Base-by-base conservation (phyloP, 2,329 filamentous ascomycete species). In the Beauveria australis region DNA sequence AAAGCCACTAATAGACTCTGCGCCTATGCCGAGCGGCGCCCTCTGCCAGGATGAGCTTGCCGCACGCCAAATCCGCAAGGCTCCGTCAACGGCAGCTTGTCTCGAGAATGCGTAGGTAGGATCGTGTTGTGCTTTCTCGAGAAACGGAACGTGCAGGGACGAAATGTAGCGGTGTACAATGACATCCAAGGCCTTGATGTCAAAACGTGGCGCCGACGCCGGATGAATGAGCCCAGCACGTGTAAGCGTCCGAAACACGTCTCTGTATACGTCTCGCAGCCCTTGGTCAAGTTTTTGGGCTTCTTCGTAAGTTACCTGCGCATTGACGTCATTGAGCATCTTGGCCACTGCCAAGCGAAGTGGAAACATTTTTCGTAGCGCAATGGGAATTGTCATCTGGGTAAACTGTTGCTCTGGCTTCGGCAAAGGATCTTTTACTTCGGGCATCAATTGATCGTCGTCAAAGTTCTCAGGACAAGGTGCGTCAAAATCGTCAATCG, bases 101-200 rank as follows among this genome's bases (percentile, higher is more conserved):
- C 79, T 70, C 0, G 82, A 82, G 62, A 76, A 83, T 1, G 80
- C 78, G 62, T 78, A 84, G 2, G 73, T 66, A 1, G 77, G 72
- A 3, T 81, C 72, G 0, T 68, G 67, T 1, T 76, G 68, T 1
- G 76, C 71, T 0, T 71, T 65, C 0, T 68, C 69, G 26, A 79
- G 76, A 65, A 77, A 85, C 0, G 81, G 80, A 2, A 80, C 72
- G 65, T 88, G 85, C 0, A 88, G 73, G 0, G 78, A 73, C 7
- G 81, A 73, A 4, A 86, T 68, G 64, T 82, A 84, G 12, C 82
- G 79, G 28, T 79, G 76, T 61, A 84, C 74, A 22, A 82, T 69
- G 41, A 82, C 73, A 28, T 84, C 78, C 4, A 82, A 66, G 1
- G 80, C 65, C 3, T 76, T 74, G 5, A 75, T 68, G 26, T 79